Conservation (phyloP, 352 stramenopile genomes). For the Pythium monospermum region DNA sequence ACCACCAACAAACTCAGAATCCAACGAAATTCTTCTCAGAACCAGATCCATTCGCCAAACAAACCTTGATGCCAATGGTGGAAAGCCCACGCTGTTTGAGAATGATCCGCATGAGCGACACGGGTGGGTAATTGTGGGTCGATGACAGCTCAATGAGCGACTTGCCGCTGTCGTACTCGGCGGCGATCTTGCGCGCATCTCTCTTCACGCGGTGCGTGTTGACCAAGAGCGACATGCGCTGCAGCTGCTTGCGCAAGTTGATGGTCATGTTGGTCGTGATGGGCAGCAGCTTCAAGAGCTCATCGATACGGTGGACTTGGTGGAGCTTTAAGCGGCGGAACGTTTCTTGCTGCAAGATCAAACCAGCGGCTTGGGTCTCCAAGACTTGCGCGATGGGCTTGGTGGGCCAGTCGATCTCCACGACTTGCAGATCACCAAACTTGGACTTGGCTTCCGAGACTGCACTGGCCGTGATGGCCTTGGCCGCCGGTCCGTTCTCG, state of each 20-base stretch:
- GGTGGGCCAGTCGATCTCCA: constrained; percentile 62
- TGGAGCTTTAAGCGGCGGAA: constrained; percentile 80
- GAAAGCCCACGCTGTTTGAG: constrained; percentile 58
- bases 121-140: constrained; percentile 75
- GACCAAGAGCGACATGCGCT: constrained; percentile 82
- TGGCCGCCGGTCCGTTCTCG: constrained; percentile 50
- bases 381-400: constrained; percentile 76
- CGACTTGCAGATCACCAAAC: constrained; percentile 54
- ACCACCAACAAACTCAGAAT: too few species aligned
- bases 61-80: constrained; percentile 24
- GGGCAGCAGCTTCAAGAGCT: constrained; percentile 75
- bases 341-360: constrained; percentile 81
- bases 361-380: constrained; percentile 71
- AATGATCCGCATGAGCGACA: constrained; percentile 83
- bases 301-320: constrained; percentile 80
- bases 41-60: too few species aligned
- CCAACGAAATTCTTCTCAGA: too few species aligned
- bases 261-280: constrained; percentile 87
- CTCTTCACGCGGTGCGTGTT: constrained; percentile 80
- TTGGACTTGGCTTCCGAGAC: constrained; percentile 47
- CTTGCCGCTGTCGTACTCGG: constrained; percentile 69
- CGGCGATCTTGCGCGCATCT: constrained; percentile 46
- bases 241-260: constrained; percentile 79
- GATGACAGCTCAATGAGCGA: constrained; percentile 73
- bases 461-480: constrained; percentile 40